Evolutionary conservation across 1,284 basidiomycete species (phyloP).

Genomic region (Volvariella surrecta): DNA sequence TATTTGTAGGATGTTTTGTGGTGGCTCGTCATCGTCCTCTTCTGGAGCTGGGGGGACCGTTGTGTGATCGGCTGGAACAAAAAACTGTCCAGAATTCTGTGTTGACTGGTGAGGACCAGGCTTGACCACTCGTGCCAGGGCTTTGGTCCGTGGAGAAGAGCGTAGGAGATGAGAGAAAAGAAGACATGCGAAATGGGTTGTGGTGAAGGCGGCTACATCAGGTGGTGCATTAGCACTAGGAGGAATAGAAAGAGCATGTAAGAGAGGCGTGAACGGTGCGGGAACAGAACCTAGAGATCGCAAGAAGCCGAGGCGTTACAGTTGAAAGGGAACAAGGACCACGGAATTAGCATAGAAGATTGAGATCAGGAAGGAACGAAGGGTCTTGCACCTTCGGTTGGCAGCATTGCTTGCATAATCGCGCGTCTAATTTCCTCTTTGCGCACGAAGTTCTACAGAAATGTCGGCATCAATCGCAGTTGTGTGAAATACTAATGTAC

Average conservation of each 20-base stretch:
- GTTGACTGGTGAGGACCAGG: constrained; percentile 32
- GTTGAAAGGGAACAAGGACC: too few species aligned
- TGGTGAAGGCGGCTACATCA: constrained; percentile 42
- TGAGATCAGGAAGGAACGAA: constrained; percentile 1
- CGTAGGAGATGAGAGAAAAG: constrained; percentile 67
- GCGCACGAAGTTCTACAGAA: constrained; percentile 58
- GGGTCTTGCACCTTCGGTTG: constrained; percentile 34
- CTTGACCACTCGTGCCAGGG: constrained; percentile 64
- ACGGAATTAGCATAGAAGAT: too few species aligned
- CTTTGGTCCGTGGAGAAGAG: constrained; percentile 64
- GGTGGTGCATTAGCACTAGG: constrained; percentile 42
- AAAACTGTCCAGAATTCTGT: constrained; percentile 40
- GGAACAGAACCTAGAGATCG: constrained; percentile 23
- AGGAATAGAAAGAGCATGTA: constrained; percentile 50
- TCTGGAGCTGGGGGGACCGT: constrained; percentile 24
- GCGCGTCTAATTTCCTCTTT: constrained; percentile 59
- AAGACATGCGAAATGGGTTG: constrained; percentile 60
- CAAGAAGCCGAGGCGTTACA: background rate
- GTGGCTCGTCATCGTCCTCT: constrained; percentile 52
- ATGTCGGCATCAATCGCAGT: constrained; percentile 2
- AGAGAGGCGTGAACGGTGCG: constrained; percentile 52
- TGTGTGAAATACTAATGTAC: constrained; percentile 25
- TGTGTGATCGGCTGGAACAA: constrained; percentile 64
- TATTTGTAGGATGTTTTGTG: constrained; percentile 63
- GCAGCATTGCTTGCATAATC: constrained; percentile 61